A percentile compares a stretch with the other conserved stretches of the same genome.
Conservation (phyloP, 2,329 filamentous ascomycete species). For the Decorospora gaudefroyi region DNA sequence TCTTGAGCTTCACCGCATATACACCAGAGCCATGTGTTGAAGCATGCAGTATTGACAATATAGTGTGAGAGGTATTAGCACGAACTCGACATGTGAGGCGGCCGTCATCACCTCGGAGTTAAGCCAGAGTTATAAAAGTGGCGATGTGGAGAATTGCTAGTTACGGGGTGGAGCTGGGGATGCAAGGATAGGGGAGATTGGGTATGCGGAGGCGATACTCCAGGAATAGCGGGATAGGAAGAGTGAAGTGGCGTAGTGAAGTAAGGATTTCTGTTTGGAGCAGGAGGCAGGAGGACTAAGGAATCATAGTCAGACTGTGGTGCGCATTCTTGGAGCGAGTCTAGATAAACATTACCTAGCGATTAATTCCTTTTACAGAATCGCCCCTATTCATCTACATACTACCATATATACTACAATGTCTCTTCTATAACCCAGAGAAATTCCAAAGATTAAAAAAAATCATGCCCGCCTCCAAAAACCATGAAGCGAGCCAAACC, state of each 20-base stretch:
- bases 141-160: conserved; percentile 8
- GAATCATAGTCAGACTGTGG: neutral
- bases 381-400: too few species aligned
- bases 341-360: too few species aligned
- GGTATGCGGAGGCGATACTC: conserved; percentile 5
- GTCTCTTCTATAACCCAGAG: too few species aligned
- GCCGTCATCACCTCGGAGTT: conserved; percentile 6
- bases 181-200: neutral
- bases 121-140: neutral
- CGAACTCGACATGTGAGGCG: conserved; percentile 1
- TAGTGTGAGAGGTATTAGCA: conserved; percentile 2
- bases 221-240: neutral
- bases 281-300: neutral
- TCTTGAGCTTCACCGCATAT: conserved; percentile 10
- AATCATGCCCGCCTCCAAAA: too few species aligned
- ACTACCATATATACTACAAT: too few species aligned
- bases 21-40: conserved; percentile 11
- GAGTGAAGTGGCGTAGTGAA: neutral
- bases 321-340: too few species aligned
- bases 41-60: conserved; percentile 13
- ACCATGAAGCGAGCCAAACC: too few species aligned
- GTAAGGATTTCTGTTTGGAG: neutral
- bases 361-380: too few species aligned
- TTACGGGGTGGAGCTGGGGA: neutral
- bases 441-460: too few species aligned